Base-by-base conservation (phyloP, 371 early-diverging fungal genomes). In the Mortierella sp. region DNA sequence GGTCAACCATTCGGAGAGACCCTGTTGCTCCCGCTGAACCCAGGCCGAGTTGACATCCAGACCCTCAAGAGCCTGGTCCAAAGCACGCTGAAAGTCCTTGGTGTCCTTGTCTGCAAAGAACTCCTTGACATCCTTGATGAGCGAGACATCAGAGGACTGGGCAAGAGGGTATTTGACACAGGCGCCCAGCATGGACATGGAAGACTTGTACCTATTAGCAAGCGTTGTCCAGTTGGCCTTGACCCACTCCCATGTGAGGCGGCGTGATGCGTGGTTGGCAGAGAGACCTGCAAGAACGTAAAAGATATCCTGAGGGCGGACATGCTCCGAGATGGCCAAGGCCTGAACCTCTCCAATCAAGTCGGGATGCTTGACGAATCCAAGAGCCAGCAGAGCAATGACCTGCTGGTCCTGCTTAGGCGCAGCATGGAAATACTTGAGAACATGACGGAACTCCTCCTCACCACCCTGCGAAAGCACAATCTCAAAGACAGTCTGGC, bases 1-100 rank as follows among this genome's bases (percentile, higher is more conserved):
- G 12, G 38, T 48, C 56, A 86, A 68, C 96, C 96, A 98, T 9
- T 83, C 81, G 21, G 83, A 80, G 18, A 98, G 91, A 46, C 81
- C 82, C 28, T 83, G 82, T 34, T 85, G 72, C 72, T 96, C 95
- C 55, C 94, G 86, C 45, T 82, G 68, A 54, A 95, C 81, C 94
- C 95, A 96, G 54, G 86, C 86, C 16, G 94, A 87, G 72, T 87
- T 90, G 55, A 88, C 82, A 21, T 87, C 81, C 58, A 94, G 85
- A 34, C 82, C 85, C 82, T 98, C 98, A 23, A 96, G 72, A 39
- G 91, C 87, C 84, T 98, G 98, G 53, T 93, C 85, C 24, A 95
- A 55, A 21, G 90, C 84, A 50, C 95, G 86, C 54, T 82, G 86
- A 80, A 92, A 87, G 64, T 89, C 87, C 80, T 86, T 87, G 41